Conservation (phyloP, 78 protist genomes). For the Dictyostelium citrinum region DNA sequence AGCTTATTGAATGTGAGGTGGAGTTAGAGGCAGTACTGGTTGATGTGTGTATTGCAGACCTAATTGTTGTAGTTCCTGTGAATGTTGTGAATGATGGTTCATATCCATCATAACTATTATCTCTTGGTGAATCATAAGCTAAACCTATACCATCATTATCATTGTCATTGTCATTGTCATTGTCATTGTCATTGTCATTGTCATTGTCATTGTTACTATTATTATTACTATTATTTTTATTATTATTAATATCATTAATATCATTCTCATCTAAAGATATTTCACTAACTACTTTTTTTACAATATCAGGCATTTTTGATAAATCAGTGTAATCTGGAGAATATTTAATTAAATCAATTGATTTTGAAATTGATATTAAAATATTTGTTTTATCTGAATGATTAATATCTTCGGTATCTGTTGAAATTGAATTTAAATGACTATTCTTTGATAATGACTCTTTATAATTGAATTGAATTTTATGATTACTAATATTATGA, state of each 20-base stretch:
- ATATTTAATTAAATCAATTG: not conserved
- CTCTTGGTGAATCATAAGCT: not conserved
- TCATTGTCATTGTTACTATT: too few relatives aligned
- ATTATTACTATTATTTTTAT: too few relatives aligned
- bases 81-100: not conserved
- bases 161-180: not conserved
- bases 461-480: not conserved
- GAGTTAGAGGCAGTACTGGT: not conserved
- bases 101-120: not conserved
- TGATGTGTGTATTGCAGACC: not conserved
- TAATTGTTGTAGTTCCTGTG: not conserved
- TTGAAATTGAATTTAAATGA: not conserved
- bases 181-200: too few relatives aligned
- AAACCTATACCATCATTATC: not conserved
- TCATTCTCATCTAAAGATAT: not conserved
- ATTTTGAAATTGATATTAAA: not conserved
- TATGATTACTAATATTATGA: not conserved
- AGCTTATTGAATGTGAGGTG: not conserved
- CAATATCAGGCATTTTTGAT: not conserved
- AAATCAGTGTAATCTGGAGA: not conserved
- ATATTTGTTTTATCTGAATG: not conserved
- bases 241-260: too few relatives aligned
- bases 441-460: not conserved
- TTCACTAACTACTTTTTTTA: not conserved
- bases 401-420: not conserved